Percentiles rank a stretch among this genome's conserved stretches.
These are phyloP conservation scores for Begonia fuchsioides DNA, from an alignment of 306 rosid species.

Conservation along the genomic window DNA sequence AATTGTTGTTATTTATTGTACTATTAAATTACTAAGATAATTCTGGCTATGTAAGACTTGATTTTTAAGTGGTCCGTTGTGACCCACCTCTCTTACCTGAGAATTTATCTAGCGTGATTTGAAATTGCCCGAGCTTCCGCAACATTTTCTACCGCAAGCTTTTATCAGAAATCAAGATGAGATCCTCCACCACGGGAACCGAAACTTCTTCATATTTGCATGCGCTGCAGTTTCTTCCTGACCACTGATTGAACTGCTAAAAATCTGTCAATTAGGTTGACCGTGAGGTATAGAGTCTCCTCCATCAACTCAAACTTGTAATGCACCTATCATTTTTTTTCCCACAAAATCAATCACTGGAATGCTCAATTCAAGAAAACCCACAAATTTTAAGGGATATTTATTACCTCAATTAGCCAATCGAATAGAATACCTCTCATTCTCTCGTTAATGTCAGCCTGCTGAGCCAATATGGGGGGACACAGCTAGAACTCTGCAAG, in stretches of 20 bases:
- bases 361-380: too few relatives aligned
- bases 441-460: slow-evolving; percentile 39
- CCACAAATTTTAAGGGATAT: too few relatives aligned
- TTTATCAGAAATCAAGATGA: slow-evolving; percentile 46
- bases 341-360: too few relatives aligned
- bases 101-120: too few relatives aligned
- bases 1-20: too few relatives aligned
- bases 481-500: slow-evolving; percentile 27
- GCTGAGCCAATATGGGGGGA: slow-evolving; percentile 22
- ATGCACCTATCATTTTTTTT: slow-evolving; percentile 29
- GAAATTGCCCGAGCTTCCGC: too few relatives aligned
- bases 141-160: slow-evolving; percentile 30
- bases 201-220: too few relatives aligned
- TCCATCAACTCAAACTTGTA: slow-evolving; percentile 57
- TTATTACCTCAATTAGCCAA: slow-evolving; percentile 47
- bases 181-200: slow-evolving; percentile 45
- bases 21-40: too few relatives aligned
- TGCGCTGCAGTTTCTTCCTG: slow-evolving; percentile 45
- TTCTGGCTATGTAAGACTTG: too few relatives aligned
- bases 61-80: too few relatives aligned
- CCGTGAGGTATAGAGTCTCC: slow-evolving; percentile 39
- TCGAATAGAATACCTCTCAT: slow-evolving; percentile 57
- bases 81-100: too few relatives aligned
- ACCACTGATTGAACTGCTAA: slow-evolving; percentile 25
- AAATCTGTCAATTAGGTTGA: slow-evolving; percentile 43